Evolutionary conservation across 2,329 filamentous ascomycete species (phyloP).

Genomic region (Emergomyces pasteurianus): DNA sequence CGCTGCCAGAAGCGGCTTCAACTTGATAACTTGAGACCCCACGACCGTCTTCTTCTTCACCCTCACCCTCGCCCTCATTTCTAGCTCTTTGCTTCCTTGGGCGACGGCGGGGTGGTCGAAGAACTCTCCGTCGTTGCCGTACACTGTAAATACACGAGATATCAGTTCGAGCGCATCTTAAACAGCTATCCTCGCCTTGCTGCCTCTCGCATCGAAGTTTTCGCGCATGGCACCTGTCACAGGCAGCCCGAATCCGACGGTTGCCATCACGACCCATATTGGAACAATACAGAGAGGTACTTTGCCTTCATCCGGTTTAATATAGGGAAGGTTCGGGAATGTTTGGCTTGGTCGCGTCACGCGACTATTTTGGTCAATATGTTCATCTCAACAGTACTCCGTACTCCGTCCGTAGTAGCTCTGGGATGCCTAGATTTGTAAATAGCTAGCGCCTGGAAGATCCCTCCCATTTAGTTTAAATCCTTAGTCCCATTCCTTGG

Average conservation of each 20-base stretch:
- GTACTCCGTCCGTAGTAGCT: no score
- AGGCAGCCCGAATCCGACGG: background rate
- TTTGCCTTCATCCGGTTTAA: background rate
- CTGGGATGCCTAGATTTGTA: no score
- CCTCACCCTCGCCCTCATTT: background rate
- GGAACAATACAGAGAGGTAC: no score
- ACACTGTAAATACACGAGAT: background rate
- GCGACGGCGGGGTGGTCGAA: background rate
- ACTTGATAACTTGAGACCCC: background rate
- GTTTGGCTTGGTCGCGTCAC: no score
- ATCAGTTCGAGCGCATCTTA: background rate
- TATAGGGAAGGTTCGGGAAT: no score
- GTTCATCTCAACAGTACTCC: no score
- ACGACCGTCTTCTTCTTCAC: background rate
- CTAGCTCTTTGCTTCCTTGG: background rate
- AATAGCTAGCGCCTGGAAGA: no score
- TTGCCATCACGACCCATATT: background rate
- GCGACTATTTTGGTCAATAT: no score
- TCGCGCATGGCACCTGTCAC: background rate
- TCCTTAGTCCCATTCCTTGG: no score
- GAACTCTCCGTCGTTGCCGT: background rate
- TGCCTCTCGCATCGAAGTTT: conserved; percentile 1
- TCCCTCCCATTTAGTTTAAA: no score
- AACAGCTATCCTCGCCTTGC: background rate
- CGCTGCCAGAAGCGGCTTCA: background rate